These are phyloP conservation scores for Trichaptum fuscoviolaceum DNA, from an alignment of 768 basidiomycete genomes.

Conservation along the genomic window DNA sequence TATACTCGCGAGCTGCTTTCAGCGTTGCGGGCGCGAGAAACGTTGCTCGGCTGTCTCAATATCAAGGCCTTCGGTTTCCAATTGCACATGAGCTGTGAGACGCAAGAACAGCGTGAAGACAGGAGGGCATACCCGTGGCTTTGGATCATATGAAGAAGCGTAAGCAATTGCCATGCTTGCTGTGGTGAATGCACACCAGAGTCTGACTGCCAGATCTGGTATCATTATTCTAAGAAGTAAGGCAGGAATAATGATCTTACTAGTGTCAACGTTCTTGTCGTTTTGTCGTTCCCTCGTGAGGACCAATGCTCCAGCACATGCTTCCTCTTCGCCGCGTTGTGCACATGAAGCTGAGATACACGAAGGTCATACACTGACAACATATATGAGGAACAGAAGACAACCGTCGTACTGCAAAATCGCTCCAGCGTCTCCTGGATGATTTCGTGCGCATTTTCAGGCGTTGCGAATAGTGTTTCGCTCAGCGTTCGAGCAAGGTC, in stretches of 20 bases:
- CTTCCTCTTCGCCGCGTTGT: constrained; percentile 36
- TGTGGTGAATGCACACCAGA: constrained; percentile 85
- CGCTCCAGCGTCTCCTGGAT: constrained; percentile 41
- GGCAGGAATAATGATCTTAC: constrained; percentile 19
- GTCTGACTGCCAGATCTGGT: constrained; percentile 38
- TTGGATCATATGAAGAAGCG: constrained; percentile 46
- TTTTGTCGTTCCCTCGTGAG: constrained; percentile 43
- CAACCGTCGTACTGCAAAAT: constrained; percentile 44
- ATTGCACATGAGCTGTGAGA: neutral
- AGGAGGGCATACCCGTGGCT: constrained; percentile 47
- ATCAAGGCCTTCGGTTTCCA: neutral
- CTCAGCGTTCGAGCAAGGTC: constrained; percentile 50
- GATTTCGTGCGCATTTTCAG: constrained; percentile 51
- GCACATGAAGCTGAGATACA: constrained; percentile 22
- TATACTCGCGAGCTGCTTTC: neutral
- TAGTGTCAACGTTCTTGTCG: constrained; percentile 16
- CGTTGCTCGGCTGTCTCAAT: neutral
- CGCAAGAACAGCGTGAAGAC: neutral
- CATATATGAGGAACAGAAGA: neutral
- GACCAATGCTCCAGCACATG: constrained; percentile 59
- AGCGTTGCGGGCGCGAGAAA: neutral
- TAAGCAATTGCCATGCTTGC: constrained; percentile 78
- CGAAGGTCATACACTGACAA: neutral
- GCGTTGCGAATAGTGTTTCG: constrained; percentile 27
- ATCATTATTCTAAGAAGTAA: neutral